phyloP scores from a whole-genome alignment of 2,329 filamentous ascomycete genomes.

The Cladobotryum mycophilum region DNA sequence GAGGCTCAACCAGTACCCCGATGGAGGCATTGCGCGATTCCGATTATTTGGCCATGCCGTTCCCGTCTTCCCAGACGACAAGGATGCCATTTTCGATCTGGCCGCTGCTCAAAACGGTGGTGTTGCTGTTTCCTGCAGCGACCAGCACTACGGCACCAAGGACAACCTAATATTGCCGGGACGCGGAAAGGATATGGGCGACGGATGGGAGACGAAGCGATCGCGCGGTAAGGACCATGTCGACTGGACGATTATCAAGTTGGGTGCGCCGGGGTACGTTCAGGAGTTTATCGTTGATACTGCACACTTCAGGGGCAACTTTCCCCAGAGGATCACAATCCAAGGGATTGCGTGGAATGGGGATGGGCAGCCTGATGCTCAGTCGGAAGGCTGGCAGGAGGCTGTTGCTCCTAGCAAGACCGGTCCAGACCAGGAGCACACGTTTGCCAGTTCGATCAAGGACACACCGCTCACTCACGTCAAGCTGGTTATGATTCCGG shows the following conservation, averaged over 20 bases:
- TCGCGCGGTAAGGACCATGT: constrained; percentile 65
- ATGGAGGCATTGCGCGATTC: constrained; percentile 78
- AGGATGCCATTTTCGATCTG: constrained; percentile 63
- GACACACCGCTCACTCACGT: constrained; percentile 68
- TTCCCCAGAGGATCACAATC: constrained; percentile 68
- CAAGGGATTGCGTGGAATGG: constrained; percentile 52
- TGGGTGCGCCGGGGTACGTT: constrained; percentile 60
- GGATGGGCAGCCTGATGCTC: constrained; percentile 47
- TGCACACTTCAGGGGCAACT: constrained; percentile 78
- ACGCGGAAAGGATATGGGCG: constrained; percentile 77
- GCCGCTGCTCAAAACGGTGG: constrained; percentile 74
- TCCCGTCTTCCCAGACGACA: constrained; percentile 65
- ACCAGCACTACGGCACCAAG: constrained; percentile 79
- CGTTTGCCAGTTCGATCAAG: constrained; percentile 50
- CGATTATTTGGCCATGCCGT: constrained; percentile 70
- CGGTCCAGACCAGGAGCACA: constrained; percentile 67
- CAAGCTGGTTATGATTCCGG: constrained; percentile 87
- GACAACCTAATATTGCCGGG: constrained; percentile 75
- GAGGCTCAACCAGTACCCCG: constrained; percentile 76
- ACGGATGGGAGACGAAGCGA: constrained; percentile 80
- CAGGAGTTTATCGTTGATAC: constrained; percentile 70
- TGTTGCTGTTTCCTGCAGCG: constrained; percentile 67
- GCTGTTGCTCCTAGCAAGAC: constrained; percentile 62
- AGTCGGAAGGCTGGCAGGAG: constrained; percentile 58
- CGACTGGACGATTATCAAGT: constrained; percentile 73